A percentile compares a stretch with the other conserved stretches of the same genome.
These are phyloP conservation scores for Lichtheimia hyalospora DNA, from an alignment of 371 early-diverging fungal genomes.

Conservation along the genomic window DNA sequence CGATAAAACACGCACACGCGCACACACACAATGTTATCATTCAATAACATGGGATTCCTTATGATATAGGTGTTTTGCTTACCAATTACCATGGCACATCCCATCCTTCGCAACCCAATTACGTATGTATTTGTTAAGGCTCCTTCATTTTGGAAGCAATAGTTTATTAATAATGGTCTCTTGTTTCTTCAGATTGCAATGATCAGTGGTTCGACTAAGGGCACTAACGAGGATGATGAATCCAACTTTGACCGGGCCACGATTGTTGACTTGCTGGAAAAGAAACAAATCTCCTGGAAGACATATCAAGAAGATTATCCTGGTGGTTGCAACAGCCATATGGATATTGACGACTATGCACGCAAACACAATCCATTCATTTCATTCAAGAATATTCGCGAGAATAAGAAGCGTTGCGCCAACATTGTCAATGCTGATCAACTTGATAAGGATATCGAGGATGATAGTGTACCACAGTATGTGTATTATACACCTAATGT, in stretches of 20 bases:
- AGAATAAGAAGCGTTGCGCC: conserved; percentile 45
- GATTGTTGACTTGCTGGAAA: conserved; percentile 66
- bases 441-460: conserved; percentile 48
- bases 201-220: conserved; percentile 48
- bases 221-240: conserved; percentile 41
- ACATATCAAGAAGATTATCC: conserved; percentile 65
- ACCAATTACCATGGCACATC: conserved; percentile 38
- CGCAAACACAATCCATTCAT: conserved; percentile 68
- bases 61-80: conserved; percentile 28
- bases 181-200: conserved; percentile 25
- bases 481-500: conserved; percentile 55
- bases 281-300: conserved; percentile 64
- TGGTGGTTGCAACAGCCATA: conserved; percentile 36
- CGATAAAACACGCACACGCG: not conserved
- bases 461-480: conserved; percentile 53
- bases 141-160: not conserved
- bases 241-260: conserved; percentile 34
- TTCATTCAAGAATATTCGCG: conserved; percentile 48
- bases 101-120: conserved; percentile 47
- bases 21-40: not conserved
- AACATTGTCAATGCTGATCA: conserved; percentile 54
- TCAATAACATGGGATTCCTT: too few species aligned
- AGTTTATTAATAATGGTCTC: too few species aligned
- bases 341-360: conserved; percentile 32
- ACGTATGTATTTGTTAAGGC: conserved; percentile 20